phyloP scores from a whole-genome alignment of 2,329 filamentous ascomycete species.

The Peltaster fructicola region DNA sequence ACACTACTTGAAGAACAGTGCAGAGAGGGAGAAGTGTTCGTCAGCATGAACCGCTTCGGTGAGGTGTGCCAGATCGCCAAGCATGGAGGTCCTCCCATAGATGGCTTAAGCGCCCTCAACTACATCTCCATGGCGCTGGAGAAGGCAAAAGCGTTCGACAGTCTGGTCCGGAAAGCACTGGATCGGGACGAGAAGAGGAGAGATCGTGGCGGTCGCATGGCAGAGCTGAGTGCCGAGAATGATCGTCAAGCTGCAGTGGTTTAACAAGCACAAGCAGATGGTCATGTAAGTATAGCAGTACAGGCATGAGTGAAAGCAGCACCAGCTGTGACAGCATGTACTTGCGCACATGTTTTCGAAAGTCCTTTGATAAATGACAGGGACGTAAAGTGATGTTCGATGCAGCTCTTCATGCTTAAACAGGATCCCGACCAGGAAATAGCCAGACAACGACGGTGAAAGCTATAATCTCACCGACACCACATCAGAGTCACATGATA shows the following conservation, averaged over 20 bases:
- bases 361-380: no score
- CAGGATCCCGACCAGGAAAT: no score
- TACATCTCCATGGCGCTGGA: constrained; percentile 57
- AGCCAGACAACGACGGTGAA: no score
- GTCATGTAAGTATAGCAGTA: no score
- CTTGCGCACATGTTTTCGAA: no score
- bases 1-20: constrained; percentile 61
- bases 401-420: no score
- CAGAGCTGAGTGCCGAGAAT: constrained; percentile 71
- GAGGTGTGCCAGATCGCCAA: constrained; percentile 88
- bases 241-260: constrained; percentile 32
- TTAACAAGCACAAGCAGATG: no score
- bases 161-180: constrained; percentile 53
- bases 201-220: constrained; percentile 61
- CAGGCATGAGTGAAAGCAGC: no score
- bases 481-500: no score
- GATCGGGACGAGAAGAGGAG: constrained; percentile 61
- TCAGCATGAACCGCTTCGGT: constrained; percentile 76
- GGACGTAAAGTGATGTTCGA: no score
- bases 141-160: constrained; percentile 67
- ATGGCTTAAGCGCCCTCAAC: constrained; percentile 59
- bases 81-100: constrained; percentile 65
- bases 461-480: no score
- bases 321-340: no score
- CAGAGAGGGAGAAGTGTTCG: constrained; percentile 52